These are phyloP conservation scores for Anthoceros angustus DNA, from an alignment of 225 moss, liverwort and hornwort species.

Conservation along the genomic window DNA sequence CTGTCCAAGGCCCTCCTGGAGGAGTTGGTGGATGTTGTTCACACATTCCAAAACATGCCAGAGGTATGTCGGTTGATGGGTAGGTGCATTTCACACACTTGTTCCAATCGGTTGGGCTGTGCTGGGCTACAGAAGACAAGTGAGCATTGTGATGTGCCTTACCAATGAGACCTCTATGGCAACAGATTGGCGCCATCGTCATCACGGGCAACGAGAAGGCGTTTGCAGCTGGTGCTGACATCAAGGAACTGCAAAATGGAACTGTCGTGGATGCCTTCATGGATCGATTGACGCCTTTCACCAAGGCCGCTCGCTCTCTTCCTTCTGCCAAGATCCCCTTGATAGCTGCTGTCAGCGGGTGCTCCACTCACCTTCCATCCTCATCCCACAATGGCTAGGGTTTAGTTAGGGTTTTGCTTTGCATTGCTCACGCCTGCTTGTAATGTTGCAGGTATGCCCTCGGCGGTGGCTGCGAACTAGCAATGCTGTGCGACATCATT, in stretches of 20 bases:
- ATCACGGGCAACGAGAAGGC: conserved; percentile 78
- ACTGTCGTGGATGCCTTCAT: conserved; percentile 42
- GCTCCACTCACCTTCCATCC: conserved; percentile 12
- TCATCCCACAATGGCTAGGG: background rate
- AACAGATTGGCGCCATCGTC: conserved; percentile 75
- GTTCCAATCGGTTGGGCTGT: background rate
- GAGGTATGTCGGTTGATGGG: conserved; percentile 21
- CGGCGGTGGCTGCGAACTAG: conserved; percentile 94
- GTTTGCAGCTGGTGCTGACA: conserved; percentile 91
- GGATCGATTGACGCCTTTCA: conserved; percentile 46
- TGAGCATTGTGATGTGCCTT: background rate
- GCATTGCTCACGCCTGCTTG: background rate
- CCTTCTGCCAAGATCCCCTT: conserved; percentile 51
- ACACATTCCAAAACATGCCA: conserved; percentile 37
- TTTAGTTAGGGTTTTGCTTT: conserved; percentile 1
- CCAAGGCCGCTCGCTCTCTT: conserved; percentile 28
- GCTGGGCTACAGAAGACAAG: background rate
- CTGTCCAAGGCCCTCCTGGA: conserved; percentile 61
- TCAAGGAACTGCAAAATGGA: conserved; percentile 83
- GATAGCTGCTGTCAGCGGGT: conserved; percentile 84
- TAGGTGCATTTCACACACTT: background rate
- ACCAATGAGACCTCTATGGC: conserved; percentile 1
- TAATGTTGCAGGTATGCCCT: conserved; percentile 46
- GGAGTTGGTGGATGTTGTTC: conserved; percentile 73
- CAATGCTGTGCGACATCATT: conserved; percentile 82